phyloP scores from a whole-genome alignment of 116 monocot species.

The Phalaenopsis hybrid region DNA sequence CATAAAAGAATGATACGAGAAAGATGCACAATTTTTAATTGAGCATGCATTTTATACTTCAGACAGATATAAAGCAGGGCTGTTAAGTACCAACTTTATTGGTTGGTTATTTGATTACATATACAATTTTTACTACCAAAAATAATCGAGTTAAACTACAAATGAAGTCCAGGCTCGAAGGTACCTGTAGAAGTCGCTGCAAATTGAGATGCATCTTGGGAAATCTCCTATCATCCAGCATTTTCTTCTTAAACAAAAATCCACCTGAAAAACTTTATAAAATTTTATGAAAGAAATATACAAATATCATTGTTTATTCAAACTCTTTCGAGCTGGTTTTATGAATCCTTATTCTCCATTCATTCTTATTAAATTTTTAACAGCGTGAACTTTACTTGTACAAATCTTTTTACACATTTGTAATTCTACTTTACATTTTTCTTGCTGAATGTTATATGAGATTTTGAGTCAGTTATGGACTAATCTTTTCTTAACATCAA shows the following conservation, averaged over 20 bases:
- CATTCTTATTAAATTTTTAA: neutral
- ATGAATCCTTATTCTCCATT: neutral
- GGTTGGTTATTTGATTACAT: no score
- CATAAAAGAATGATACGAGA: no score
- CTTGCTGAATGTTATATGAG: no score
- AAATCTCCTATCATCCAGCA: slow-evolving; percentile 88
- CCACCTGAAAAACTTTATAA: slow-evolving; percentile 49
- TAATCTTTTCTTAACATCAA: no score
- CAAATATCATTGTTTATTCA: neutral
- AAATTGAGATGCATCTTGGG: slow-evolving; percentile 89
- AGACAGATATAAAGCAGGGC: no score
- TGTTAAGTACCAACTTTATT: no score
- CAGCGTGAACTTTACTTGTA: neutral
- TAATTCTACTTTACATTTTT: no score
- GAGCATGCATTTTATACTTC: no score
- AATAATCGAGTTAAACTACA: neutral
- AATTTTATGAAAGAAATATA: neutral
- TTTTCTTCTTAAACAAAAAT: slow-evolving; percentile 62
- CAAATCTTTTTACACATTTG: neutral
- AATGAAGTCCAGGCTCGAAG: neutral
- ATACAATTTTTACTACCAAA: no score
- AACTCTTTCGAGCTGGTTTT: neutral
- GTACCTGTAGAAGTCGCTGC: slow-evolving; percentile 82
- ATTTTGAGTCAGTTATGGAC: no score
- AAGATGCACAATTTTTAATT: no score